Evolutionary conservation across 305 asterid genomes (phyloP).

Genomic region (Withania somnifera): DNA sequence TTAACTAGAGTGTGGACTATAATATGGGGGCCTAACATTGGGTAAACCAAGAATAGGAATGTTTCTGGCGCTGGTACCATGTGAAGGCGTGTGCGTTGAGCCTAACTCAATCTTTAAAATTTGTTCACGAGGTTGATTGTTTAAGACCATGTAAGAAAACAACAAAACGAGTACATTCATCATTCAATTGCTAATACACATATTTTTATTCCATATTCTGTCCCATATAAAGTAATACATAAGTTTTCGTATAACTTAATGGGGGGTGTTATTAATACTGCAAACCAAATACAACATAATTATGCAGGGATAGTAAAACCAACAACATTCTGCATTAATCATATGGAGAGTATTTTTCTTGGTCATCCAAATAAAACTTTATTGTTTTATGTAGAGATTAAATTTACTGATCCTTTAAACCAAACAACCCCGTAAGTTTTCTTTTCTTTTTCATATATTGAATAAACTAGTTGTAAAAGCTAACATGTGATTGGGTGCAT

Average conservation of each 20-base stretch:
- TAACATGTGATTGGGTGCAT: neutral
- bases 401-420: neutral
- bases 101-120: too few species aligned
- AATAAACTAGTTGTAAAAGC: constrained; percentile 13
- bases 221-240: neutral
- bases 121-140: too few species aligned
- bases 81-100: too few species aligned
- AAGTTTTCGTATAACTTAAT: neutral
- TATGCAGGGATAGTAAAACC: neutral
- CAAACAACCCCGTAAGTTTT: neutral
- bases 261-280: neutral
- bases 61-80: too few species aligned
- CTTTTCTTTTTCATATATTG: neutral
- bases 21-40: too few species aligned
- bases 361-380: neutral
- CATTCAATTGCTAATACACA: neutral
- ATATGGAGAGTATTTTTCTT: neutral
- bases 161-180: too few species aligned
- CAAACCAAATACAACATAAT: neutral
- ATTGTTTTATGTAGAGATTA: neutral
- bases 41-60: too few species aligned
- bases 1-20: too few species aligned
- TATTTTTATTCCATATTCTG: neutral
- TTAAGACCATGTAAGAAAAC: too few species aligned
- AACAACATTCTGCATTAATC: neutral